Evolutionary conservation across 2,329 filamentous ascomycete species (phyloP).

Genomic region (Chrysosporium queenslandicum): DNA sequence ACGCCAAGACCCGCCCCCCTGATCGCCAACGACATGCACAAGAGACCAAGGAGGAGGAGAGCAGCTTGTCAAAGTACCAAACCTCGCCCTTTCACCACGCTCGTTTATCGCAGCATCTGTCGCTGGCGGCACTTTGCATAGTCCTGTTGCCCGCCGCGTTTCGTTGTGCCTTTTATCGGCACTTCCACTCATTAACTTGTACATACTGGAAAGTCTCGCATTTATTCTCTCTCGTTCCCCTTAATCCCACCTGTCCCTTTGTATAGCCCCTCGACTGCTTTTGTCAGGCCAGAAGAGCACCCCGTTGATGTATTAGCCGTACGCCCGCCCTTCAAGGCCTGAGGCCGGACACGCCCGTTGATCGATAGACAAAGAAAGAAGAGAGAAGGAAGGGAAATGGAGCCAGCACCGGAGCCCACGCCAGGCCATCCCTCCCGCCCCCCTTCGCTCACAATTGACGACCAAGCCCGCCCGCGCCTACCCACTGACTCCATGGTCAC

Average conservation of each 20-base stretch:
- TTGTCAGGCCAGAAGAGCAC: background rate
- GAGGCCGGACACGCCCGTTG: background rate
- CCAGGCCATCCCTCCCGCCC: background rate
- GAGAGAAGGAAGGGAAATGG: too few species aligned
- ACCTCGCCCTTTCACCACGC: too few species aligned
- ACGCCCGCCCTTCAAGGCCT: background rate
- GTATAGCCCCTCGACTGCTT: background rate
- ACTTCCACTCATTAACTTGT: conserved; percentile 6
- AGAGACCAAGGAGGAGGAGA: background rate
- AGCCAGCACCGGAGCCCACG: background rate
- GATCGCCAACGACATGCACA: background rate
- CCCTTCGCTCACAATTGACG: background rate
- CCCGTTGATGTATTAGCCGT: background rate
- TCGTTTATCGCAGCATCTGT: background rate
- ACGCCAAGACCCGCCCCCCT: background rate
- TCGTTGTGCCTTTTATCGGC: conserved; percentile 3
- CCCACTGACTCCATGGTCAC: conserved; percentile 65
- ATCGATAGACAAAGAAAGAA: too few species aligned
- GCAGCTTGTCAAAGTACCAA: too few species aligned
- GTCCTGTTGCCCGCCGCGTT: background rate
- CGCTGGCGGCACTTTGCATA: conserved; percentile 8
- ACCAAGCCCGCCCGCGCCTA: conserved; percentile 20
- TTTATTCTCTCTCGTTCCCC: too few species aligned
- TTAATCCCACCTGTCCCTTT: background rate
- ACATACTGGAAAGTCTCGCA: too few species aligned